A percentile compares a stretch with the other conserved stretches of the same genome.
phyloP scores from a whole-genome alignment of 2,329 filamentous ascomycete species.

The Onygenales sp. region DNA sequence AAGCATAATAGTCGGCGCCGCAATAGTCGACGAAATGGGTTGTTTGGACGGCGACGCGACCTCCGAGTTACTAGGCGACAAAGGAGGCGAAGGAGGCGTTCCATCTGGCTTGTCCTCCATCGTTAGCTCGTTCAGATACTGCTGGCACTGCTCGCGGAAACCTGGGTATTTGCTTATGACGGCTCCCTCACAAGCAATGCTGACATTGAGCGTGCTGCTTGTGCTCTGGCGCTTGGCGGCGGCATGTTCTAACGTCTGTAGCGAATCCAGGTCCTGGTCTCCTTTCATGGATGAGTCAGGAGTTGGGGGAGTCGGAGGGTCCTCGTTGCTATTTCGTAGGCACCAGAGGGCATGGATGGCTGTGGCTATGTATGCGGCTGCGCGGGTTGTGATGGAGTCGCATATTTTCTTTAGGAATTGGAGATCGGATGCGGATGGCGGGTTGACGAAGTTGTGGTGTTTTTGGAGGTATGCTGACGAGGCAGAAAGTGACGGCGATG shows the following conservation, averaged over 20 bases:
- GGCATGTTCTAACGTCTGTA: conserved; percentile 5
- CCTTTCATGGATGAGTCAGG: conserved; percentile 10
- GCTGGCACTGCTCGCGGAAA: conserved; percentile 36
- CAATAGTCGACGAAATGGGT: conserved; percentile 5
- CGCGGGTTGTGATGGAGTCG: conserved; percentile 47
- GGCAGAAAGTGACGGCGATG: conserved; percentile 25
- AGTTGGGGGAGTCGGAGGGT: conserved; percentile 9
- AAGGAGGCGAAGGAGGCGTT: neutral
- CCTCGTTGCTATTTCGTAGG: conserved; percentile 42
- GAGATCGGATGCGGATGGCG: conserved; percentile 41
- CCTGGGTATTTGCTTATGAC: conserved; percentile 44
- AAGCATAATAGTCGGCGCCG: conserved; percentile 25
- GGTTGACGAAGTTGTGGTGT: conserved; percentile 39
- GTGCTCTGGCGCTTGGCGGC: neutral
- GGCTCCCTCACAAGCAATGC: conserved; percentile 43
- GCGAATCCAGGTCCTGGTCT: conserved; percentile 11
- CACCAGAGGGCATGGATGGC: conserved; percentile 55
- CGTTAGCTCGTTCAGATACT: conserved; percentile 33
- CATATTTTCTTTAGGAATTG: conserved; percentile 46
- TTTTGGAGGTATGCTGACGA: conserved; percentile 41
- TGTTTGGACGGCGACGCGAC: neutral
- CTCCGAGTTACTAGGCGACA: neutral
- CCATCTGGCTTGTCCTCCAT: conserved; percentile 13
- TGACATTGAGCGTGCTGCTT: conserved; percentile 22
- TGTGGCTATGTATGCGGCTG: conserved; percentile 53